phyloP scores from a whole-genome alignment of 768 basidiomycete species.

The Lactarius evosmus region DNA sequence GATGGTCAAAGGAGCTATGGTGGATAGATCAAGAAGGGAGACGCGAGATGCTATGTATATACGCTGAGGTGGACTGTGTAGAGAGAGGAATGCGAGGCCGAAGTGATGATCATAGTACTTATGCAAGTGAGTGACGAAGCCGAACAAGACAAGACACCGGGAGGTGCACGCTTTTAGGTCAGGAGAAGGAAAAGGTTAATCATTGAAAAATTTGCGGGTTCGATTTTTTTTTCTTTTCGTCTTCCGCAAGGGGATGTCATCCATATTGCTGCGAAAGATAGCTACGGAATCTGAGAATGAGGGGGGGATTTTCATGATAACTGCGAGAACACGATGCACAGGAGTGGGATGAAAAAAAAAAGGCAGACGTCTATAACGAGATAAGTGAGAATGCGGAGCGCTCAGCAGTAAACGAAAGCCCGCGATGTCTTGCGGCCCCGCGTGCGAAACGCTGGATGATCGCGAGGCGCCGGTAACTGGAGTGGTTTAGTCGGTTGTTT shows the following conservation, averaged over 20 bases:
- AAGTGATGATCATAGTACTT: constrained; percentile 24
- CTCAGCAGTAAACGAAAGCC: constrained; percentile 32
- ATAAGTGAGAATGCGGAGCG: constrained; percentile 22
- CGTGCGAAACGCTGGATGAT: constrained; percentile 40
- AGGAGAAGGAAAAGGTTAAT: not conserved
- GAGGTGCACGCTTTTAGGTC: constrained; percentile 17
- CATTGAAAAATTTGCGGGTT: constrained; percentile 2
- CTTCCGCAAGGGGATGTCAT: constrained; percentile 18
- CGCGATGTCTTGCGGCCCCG: constrained; percentile 46
- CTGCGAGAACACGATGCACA: constrained; percentile 10
- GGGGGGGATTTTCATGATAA: constrained; percentile 15
- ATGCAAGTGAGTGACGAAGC: constrained; percentile 19
- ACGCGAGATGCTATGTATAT: constrained; percentile 29
- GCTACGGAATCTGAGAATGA: constrained; percentile 10
- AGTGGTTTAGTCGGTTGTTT: constrained; percentile 7
- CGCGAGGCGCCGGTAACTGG: constrained; percentile 19
- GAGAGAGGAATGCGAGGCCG: constrained; percentile 19
- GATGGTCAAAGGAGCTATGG: constrained; percentile 24
- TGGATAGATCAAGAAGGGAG: constrained; percentile 24
- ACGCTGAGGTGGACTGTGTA: constrained; percentile 22
- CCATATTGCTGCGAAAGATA: constrained; percentile 9
- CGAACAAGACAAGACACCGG: constrained; percentile 11
- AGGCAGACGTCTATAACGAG: constrained; percentile 21
- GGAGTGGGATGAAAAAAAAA: constrained; percentile 12
- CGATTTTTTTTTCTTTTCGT: constrained; percentile 21